phyloP scores from a whole-genome alignment of 2,329 filamentous ascomycete species.

The Ophiostoma pallidulum region DNA sequence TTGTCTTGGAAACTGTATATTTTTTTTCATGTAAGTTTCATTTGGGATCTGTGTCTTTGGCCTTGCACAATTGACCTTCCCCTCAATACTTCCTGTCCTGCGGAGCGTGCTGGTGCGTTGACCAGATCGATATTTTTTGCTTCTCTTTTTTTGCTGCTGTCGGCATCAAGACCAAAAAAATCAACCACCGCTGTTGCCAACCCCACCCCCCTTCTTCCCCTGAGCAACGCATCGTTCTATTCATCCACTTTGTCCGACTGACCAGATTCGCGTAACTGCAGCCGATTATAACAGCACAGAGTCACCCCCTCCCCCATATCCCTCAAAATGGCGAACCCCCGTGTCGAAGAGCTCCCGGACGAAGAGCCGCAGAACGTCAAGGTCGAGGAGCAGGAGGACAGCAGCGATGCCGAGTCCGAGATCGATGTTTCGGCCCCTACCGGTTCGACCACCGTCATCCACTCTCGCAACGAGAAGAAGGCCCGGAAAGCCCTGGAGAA shows the following conservation, averaged over 20 bases:
- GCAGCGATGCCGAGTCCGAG: conserved; percentile 62
- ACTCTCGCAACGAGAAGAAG: conserved; percentile 99
- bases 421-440: conserved; percentile 62
- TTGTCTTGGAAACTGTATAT: no score
- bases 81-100: not conserved
- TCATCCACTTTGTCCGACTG: not conserved
- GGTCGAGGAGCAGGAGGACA: conserved; percentile 63
- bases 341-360: conserved; percentile 95
- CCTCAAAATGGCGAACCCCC: conserved; percentile 87
- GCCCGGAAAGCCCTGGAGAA: conserved; percentile 98
- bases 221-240: not conserved
- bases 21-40: not conserved
- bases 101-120: not conserved
- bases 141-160: not conserved
- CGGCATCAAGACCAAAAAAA: conserved; percentile 6
- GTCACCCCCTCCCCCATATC: not conserved
- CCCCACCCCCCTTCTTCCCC: conserved; percentile 4
- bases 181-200: not conserved
- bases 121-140: not conserved
- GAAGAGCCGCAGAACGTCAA: conserved; percentile 76
- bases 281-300: no score
- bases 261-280: no score
- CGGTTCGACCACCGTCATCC: conserved; percentile 80
- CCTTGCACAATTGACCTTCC: no score
- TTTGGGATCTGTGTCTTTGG: not conserved